Percentiles rank a stretch among this genome's conserved stretches.
Conservation (phyloP, 495 filamentous ascomycete species). For the Cenococcum geophilum region DNA sequence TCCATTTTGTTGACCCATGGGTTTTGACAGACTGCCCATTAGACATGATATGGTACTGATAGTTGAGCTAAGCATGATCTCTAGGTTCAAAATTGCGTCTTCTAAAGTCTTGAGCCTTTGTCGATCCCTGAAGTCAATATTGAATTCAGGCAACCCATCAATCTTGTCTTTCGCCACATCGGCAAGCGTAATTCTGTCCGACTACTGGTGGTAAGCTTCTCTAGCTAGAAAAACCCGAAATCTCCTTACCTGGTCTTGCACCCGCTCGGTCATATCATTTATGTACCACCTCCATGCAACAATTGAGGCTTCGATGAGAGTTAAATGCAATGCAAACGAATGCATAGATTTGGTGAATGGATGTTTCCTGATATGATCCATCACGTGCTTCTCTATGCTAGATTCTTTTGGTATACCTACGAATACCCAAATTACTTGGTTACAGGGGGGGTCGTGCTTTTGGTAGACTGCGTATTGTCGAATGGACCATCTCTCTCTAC, state of each 20-base stretch:
- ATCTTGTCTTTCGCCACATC: constrained; percentile 7
- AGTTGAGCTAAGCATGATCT: constrained; percentile 1
- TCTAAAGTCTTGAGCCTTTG: constrained; percentile 1
- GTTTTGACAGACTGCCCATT: neutral
- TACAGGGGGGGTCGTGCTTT: neutral
- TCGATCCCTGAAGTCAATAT: constrained; percentile 1
- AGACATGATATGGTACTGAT: constrained; percentile 2
- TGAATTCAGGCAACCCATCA: constrained; percentile 3
- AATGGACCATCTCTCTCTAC: constrained; percentile 4
- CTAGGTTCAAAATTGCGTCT: neutral
- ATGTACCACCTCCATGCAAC: constrained; percentile 1
- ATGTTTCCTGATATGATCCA: neutral
- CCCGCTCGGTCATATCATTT: constrained; percentile 2
- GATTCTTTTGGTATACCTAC: neutral
- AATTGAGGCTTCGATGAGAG: neutral
- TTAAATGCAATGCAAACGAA: neutral
- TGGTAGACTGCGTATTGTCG: constrained; percentile 2
- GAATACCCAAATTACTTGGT: neutral
- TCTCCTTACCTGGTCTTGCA: neutral
- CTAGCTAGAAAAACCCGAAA: neutral
- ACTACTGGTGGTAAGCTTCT: neutral
- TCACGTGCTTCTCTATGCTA: neutral
- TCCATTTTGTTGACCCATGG: neutral
- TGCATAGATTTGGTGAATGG: neutral
- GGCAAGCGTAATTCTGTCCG: constrained; percentile 2